phyloP scores from a whole-genome alignment of 495 filamentous ascomycete species.

The Podospora fimiseda region DNA sequence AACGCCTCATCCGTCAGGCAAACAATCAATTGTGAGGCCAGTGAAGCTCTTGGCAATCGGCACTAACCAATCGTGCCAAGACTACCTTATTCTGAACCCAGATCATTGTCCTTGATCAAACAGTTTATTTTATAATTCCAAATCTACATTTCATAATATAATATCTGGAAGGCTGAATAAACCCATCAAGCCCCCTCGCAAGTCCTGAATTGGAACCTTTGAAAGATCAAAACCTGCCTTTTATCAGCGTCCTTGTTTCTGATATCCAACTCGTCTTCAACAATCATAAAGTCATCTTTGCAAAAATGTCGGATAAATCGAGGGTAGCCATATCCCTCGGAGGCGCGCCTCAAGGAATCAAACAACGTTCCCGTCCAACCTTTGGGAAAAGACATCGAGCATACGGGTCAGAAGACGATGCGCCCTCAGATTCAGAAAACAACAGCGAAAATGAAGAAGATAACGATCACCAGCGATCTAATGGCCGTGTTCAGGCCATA shows the following conservation, averaged over 20 bases:
- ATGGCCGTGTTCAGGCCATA: constrained; percentile 28
- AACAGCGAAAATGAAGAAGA: constrained; percentile 20
- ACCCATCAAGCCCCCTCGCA: too few species aligned
- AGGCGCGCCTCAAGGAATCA: constrained; percentile 15
- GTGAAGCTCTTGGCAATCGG: constrained; percentile 5
- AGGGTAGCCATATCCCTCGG: constrained; percentile 37
- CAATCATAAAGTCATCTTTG: background rate
- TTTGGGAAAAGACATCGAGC: constrained; percentile 36
- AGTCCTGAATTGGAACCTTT: too few species aligned
- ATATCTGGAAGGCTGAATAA: too few species aligned
- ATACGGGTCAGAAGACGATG: constrained; percentile 23
- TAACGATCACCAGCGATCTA: background rate
- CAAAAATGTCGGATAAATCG: constrained; percentile 22
- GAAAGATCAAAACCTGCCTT: too few species aligned
- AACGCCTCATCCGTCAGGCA: background rate
- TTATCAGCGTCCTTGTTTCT: too few species aligned
- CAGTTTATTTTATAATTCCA: too few species aligned
- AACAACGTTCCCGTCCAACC: constrained; percentile 26
- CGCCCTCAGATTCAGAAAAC: constrained; percentile 27
- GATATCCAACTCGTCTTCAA: background rate
- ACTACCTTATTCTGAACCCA: too few species aligned
- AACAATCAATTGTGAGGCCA: background rate
- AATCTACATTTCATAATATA: too few species aligned
- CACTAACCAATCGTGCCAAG: too few species aligned
- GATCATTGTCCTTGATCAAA: too few species aligned